These are phyloP conservation scores for Boletus sp. DNA, from an alignment of 768 basidiomycete genomes.

Conservation along the genomic window DNA sequence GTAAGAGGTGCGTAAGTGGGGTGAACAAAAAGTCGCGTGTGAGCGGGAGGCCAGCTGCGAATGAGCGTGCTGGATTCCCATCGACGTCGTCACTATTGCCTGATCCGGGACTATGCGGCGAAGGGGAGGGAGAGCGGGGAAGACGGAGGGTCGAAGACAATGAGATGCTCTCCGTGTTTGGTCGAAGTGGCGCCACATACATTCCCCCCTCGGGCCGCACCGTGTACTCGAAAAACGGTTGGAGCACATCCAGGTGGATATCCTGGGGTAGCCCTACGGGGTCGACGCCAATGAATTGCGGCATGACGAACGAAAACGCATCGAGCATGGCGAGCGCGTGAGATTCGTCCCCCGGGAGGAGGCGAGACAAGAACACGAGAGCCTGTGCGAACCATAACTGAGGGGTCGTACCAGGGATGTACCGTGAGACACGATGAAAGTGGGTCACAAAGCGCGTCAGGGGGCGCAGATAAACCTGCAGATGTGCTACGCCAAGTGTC, in stretches of 20 bases:
- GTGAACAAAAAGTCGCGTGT: slow-evolving; percentile 64
- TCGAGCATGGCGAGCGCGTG: slow-evolving; percentile 43
- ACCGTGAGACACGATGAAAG: slow-evolving; percentile 59
- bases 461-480: slow-evolving; percentile 38
- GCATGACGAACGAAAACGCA: slow-evolving; percentile 13
- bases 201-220: slow-evolving; percentile 41
- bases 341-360: slow-evolving; percentile 77
- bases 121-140: slow-evolving; percentile 8
- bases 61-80: not conserved
- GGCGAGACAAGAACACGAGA: slow-evolving; percentile 49
- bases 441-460: slow-evolving; percentile 51
- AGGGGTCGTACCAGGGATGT: slow-evolving; percentile 52
- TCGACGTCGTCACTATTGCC: not conserved
- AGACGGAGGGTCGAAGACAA: slow-evolving; percentile 54
- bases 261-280: slow-evolving; percentile 19
- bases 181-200: slow-evolving; percentile 49
- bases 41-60: slow-evolving; percentile 44
- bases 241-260: slow-evolving; percentile 30
- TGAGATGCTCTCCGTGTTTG: slow-evolving; percentile 55
- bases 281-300: slow-evolving; percentile 16
- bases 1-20: slow-evolving; percentile 76
- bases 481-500: not conserved
- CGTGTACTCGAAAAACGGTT: slow-evolving; percentile 58
- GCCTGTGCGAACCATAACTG: slow-evolving; percentile 70
- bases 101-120: not conserved